Base-by-base conservation (phyloP, 1,284 basidiomycete species). In the Volvariella volvacea region DNA sequence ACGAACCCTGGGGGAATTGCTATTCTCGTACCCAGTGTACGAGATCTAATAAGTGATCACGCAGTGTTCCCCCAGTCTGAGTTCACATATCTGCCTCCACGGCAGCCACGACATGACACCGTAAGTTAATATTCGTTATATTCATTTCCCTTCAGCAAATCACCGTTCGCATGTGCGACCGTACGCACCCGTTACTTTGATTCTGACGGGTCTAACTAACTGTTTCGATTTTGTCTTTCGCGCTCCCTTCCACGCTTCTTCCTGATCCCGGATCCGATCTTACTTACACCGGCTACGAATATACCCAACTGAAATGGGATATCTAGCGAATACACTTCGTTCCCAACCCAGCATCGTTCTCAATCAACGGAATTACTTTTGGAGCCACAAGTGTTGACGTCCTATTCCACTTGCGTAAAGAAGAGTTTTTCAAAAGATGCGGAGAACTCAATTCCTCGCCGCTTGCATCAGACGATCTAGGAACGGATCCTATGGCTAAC, bases 21-120 rank as follows among this genome's bases (percentile, higher is more conserved):
- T 6, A 66, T 96, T 9, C 58, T 99, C 32, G 68, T 97, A 1
- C 93, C 96, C 1, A 88, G 84, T 49, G 72, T 90, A 8, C 73
- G 83, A 28, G 95, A 99, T 58, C 60, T 95, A 14, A 65, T 92
- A 48, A 88, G 80, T 54, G 66, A 74, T 39, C 92, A 96, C 58
- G 76, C 78, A 1, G 91, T 90, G 10, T 96, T 83, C 61, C 96
- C 96, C 0, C 96, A 99, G 61, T 74, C 80, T 21, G 82, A 86
- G 50, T 65, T 95, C 22, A 28, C 25, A 6, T 28, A 6, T 12
- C n/a, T n/a, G n/a, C n/a, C n/a, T n/a, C n/a, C n/a, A n/a, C n/a
- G n/a, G n/a, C n/a, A n/a, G n/a, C 6, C 25, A 28, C 6, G 25
- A 12, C 12, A 6, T 12, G 25, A 28, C 25, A 6, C 25, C 12